These are phyloP conservation scores for Scheffersomyces parashehatae DNA, from an alignment of 1,139 yeast genomes.

Conservation along the genomic window DNA sequence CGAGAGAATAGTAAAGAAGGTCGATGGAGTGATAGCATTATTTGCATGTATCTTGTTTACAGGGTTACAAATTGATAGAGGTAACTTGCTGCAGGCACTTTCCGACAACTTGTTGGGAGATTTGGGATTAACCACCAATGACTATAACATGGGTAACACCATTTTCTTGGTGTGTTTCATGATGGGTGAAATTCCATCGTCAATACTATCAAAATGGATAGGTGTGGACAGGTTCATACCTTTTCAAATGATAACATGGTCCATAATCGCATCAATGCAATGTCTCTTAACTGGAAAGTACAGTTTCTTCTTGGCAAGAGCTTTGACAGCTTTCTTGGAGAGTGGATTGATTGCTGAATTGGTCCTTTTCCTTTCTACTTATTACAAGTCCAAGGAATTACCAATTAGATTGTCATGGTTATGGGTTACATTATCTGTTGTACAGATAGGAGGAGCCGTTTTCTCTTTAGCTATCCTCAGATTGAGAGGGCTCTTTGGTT, in stretches of 20 bases:
- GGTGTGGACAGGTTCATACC: constrained; percentile 38
- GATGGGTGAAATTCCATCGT: constrained; percentile 35
- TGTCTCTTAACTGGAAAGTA: constrained; percentile 23
- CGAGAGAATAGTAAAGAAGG: constrained; percentile 19
- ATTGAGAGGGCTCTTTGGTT: constrained; percentile 14
- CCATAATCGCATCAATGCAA: constrained; percentile 30
- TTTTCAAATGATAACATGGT: constrained; percentile 33
- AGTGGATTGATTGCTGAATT: constrained; percentile 36
- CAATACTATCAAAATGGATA: constrained; percentile 29
- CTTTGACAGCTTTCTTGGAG: constrained; percentile 28
- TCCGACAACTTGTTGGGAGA: constrained; percentile 32
- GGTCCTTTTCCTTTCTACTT: constrained; percentile 28
- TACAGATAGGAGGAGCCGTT: constrained; percentile 14
- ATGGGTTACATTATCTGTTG: constrained; percentile 18
- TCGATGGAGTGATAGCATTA: constrained; percentile 28
- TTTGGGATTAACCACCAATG: constrained; percentile 27
- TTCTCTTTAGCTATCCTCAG: constrained; percentile 14
- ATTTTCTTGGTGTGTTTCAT: constrained; percentile 29
- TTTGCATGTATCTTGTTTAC: constrained; percentile 32
- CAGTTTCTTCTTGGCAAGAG: constrained; percentile 28
- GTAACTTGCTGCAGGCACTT: constrained; percentile 32
- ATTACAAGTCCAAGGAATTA: constrained; percentile 27
- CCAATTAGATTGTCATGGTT: constrained; percentile 25
- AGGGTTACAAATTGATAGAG: constrained; percentile 35
- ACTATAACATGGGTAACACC: constrained; percentile 34